Base-by-base conservation (phyloP, 2,329 filamentous ascomycete species). In the Gremmenia infestans region DNA sequence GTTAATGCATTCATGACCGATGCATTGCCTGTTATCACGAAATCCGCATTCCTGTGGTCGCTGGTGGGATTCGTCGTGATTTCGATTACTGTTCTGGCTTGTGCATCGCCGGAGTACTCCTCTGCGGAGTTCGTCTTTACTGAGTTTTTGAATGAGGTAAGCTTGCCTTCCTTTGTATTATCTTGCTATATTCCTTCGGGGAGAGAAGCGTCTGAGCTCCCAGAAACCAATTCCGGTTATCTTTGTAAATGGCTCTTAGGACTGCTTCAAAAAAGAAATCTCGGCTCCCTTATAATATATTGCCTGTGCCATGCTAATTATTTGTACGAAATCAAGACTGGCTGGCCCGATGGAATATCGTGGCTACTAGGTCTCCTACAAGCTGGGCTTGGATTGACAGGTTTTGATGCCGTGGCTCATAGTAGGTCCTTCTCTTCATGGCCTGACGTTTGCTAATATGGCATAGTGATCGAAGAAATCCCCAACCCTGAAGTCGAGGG, bases 341-440 rank as follows among this genome's bases (percentile, higher is more conserved):
- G 80, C 7, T 81, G 78, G 70, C 74, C 72, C 1, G 71, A 72
- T 35, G 71, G 74, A 5, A 80, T 81, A 66, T 73, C 76, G 1
- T 77, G 78, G 11, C 74, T 81, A 22, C 62, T 82, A 5, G 80
- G 80, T 9, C 71, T 82, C 3, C 64, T 82, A 6, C 78, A 82
- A 62, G 73, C 74, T 47, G 76, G 76, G 1, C 78, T 81, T 54
- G 78, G 78, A 22, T 76, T 81, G 74, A 80, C 76, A 57, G 76
- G 74, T 49, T 75, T 63, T 48, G 64, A 67, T 52, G 65, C 66
- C 12, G 76, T 76, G 0, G 68, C 65, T 39, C 65, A 67, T 22
- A 66, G 54, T 60, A 54, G 3, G 50, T 53, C 11, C 19, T 36
- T 15, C 23, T 42, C 7, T 28, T 19, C 42, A 11, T 32, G 9